These are phyloP conservation scores for Arabidopsis arenosa DNA, from an alignment of 345 rosid species.

Conservation along the genomic window DNA sequence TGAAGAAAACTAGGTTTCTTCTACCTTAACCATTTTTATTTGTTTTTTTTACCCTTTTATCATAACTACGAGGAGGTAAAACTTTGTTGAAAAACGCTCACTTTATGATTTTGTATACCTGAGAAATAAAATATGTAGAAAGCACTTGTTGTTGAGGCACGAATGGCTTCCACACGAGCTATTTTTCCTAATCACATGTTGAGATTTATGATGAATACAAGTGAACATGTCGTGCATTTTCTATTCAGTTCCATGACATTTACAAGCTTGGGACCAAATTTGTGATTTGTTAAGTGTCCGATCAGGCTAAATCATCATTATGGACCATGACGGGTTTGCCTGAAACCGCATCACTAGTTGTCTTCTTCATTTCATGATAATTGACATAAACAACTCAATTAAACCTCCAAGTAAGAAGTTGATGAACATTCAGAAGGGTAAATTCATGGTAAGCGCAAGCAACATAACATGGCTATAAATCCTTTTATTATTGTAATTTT, in stretches of 20 bases:
- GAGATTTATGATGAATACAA: not conserved
- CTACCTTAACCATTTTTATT: slow-evolving; percentile 41
- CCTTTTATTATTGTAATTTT: slow-evolving; percentile 9
- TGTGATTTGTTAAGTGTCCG: not conserved
- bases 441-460: not conserved
- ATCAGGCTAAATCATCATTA: not conserved
- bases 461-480: slow-evolving; percentile 7
- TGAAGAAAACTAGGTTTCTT: slow-evolving; percentile 36
- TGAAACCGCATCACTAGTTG: not conserved
- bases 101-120: slow-evolving; percentile 16
- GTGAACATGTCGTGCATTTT: not conserved
- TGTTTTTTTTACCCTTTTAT: not conserved
- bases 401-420: not conserved
- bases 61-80: slow-evolving; percentile 2
- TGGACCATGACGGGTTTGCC: not conserved
- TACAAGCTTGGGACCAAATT: not conserved
- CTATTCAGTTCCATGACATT: not conserved
- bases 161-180: not conserved
- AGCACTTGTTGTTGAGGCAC: not conserved
- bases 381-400: not conserved
- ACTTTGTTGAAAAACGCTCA: slow-evolving; percentile 24
- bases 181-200: not conserved
- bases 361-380: not conserved
- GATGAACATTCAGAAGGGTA: not conserved
- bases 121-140: slow-evolving; percentile 37